phyloP scores from a whole-genome alignment of 2,329 filamentous ascomycete genomes.

The Biscogniauxia sp. region DNA sequence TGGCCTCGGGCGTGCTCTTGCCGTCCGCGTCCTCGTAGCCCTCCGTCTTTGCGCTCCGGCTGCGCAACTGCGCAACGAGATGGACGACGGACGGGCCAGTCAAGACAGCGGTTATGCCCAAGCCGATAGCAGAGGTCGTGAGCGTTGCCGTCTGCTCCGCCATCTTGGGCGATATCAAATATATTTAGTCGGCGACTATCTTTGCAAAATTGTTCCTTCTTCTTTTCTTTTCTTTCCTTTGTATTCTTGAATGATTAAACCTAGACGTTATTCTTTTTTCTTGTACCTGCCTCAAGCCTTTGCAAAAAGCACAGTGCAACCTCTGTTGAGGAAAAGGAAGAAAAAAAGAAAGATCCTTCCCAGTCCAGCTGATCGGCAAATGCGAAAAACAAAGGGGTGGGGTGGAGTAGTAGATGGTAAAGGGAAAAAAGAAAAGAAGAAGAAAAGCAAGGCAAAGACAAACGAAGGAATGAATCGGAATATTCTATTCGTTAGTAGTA shows the following conservation, averaged over 20 bases:
- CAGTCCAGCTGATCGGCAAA: neutral
- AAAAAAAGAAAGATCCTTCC: neutral
- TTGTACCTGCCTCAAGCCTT: too few species aligned
- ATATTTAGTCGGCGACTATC: slow-evolving; percentile 10
- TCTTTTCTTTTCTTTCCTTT: neutral
- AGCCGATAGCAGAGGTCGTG: slow-evolving; percentile 25
- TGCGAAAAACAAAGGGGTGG: neutral
- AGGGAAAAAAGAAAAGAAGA: too few species aligned
- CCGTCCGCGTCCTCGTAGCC: slow-evolving; percentile 71
- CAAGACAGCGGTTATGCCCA: slow-evolving; percentile 24
- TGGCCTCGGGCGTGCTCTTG: slow-evolving; percentile 61
- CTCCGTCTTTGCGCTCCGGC: slow-evolving; percentile 34
- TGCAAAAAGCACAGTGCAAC: too few species aligned
- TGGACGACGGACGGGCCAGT: slow-evolving; percentile 25
- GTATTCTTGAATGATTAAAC: too few species aligned
- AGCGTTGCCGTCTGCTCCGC: slow-evolving; percentile 18
- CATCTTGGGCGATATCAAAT: slow-evolving; percentile 16
- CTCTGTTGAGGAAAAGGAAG: too few species aligned
- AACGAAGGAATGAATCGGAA: neutral
- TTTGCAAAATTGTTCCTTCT: slow-evolving; percentile 4
- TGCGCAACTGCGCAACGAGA: slow-evolving; percentile 20
- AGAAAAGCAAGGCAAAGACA: neutral
- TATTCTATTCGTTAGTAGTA: too few species aligned
- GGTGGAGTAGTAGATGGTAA: neutral
- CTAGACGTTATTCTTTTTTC: too few species aligned